Percentiles rank a stretch among this genome's conserved stretches.
Conservation (phyloP, 495 filamentous ascomycete species). For the Thermochaetoides thermophila region DNA sequence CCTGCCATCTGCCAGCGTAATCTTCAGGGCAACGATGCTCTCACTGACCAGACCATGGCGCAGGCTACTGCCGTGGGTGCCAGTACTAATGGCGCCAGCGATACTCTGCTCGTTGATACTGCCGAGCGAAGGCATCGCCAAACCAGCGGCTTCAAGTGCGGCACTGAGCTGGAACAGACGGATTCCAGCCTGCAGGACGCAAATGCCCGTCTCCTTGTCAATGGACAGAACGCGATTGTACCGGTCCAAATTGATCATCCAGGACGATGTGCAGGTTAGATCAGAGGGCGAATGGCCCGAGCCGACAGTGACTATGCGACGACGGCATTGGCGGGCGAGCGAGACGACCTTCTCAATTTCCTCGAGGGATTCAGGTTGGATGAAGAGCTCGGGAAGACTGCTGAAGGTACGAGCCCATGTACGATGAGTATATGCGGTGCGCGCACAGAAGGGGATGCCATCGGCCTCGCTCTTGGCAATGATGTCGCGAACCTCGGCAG, state of each 20-base stretch:
- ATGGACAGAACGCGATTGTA: constrained; percentile 58
- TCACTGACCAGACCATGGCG: constrained; percentile 72
- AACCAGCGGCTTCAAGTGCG: constrained; percentile 52
- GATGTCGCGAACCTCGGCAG: constrained; percentile 9
- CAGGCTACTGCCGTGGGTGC: constrained; percentile 81
- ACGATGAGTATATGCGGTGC: constrained; percentile 56
- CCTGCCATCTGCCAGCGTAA: constrained; percentile 73
- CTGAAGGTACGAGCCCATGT: constrained; percentile 96
- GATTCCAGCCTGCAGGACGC: constrained; percentile 78
- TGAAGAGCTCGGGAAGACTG: constrained; percentile 74
- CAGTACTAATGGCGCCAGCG: constrained; percentile 82
- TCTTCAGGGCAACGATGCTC: constrained; percentile 51
- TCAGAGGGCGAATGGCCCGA: constrained; percentile 85
- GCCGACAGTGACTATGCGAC: constrained; percentile 66
- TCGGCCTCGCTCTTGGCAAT: constrained; percentile 13
- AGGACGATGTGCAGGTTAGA: constrained; percentile 83
- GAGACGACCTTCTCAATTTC: constrained; percentile 75
- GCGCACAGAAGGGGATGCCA: constrained; percentile 59
- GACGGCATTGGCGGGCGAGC: constrained; percentile 66
- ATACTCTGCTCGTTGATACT: constrained; percentile 92
- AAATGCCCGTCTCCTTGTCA: constrained; percentile 43
- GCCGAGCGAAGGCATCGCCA: constrained; percentile 77
- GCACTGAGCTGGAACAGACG: constrained; percentile 54
- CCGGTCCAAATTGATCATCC: constrained; percentile 86
- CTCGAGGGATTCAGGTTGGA: constrained; percentile 58